Conservation (phyloP, 2,329 filamentous ascomycete genomes). For the Aspergillus brunneoviolaceus region DNA sequence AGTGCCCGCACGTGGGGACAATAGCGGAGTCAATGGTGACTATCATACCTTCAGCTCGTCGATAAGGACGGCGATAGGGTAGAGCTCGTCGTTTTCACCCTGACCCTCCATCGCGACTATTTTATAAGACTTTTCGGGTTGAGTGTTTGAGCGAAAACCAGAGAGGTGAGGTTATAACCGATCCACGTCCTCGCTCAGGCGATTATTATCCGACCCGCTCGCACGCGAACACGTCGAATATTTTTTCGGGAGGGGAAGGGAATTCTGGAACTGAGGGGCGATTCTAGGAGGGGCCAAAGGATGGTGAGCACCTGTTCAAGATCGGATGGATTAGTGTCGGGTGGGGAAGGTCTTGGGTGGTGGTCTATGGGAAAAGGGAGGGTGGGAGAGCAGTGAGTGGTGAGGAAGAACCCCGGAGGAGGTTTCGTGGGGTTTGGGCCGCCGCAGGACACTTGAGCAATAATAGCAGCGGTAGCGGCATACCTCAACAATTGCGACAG, state of each 20-base stretch:
- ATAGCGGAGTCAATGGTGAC: slow-evolving; percentile 8
- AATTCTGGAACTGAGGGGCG: slow-evolving; percentile 17
- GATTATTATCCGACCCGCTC: slow-evolving; percentile 25
- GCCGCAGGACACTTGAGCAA: slow-evolving; percentile 32
- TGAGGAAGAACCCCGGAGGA: slow-evolving; percentile 29
- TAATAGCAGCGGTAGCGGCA: slow-evolving; percentile 20
- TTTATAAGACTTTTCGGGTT: slow-evolving; percentile 20
- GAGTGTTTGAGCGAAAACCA: slow-evolving; percentile 23
- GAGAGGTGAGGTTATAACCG: slow-evolving; percentile 29
- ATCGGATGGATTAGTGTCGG: slow-evolving; percentile 17
- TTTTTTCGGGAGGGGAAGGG: slow-evolving; percentile 7
- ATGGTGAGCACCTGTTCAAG: slow-evolving; percentile 16
- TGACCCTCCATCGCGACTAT: slow-evolving; percentile 78
- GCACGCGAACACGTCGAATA: slow-evolving; percentile 27
- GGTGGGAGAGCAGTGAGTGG: slow-evolving; percentile 14
- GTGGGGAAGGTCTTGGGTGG: slow-evolving; percentile 15
- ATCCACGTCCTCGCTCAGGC: slow-evolving; percentile 34
- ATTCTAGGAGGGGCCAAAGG: slow-evolving; percentile 18
- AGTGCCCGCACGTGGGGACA: slow-evolving; percentile 17
- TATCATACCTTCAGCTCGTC: slow-evolving; percentile 91
- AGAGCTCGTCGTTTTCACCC: slow-evolving; percentile 95
- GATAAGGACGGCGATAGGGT: slow-evolving; percentile 98
- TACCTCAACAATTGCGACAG: slow-evolving; percentile 29
- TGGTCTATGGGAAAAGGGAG: slow-evolving; percentile 25
- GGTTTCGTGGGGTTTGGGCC: slow-evolving; percentile 42